phyloP scores from a whole-genome alignment of 2,329 filamentous ascomycete species.

The Stylonectria norvegica region DNA sequence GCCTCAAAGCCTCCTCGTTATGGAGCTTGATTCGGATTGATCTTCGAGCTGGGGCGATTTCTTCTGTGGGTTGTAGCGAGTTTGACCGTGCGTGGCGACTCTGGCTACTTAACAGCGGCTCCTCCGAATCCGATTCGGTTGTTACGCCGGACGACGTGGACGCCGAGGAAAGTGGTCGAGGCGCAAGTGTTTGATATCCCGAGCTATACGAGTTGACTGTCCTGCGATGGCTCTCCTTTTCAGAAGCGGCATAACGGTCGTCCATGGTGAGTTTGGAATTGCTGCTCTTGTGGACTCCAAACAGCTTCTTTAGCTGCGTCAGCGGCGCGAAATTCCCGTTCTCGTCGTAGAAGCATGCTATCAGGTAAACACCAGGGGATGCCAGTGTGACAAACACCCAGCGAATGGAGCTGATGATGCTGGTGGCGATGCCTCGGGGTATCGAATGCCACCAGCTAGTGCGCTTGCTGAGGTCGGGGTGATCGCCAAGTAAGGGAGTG shows the following conservation, averaged over 20 bases:
- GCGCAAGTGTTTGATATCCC: conserved; percentile 27
- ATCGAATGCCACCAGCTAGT: conserved; percentile 52
- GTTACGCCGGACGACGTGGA: conserved; percentile 62
- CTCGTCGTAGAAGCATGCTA: conserved; percentile 79
- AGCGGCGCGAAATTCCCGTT: conserved; percentile 76
- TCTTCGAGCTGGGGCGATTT: conserved; percentile 62
- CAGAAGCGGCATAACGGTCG: conserved; percentile 21
- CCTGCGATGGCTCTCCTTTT: conserved; percentile 23
- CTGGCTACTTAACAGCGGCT: conserved; percentile 28
- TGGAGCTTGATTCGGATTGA: conserved; percentile 84
- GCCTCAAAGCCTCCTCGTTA: conserved; percentile 71
- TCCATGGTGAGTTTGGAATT: conserved; percentile 42
- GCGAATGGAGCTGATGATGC: conserved; percentile 71
- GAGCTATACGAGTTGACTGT: conserved; percentile 16
- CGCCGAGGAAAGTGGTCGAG: conserved; percentile 29
- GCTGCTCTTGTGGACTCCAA: conserved; percentile 43
- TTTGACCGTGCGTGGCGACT: conserved; percentile 60
- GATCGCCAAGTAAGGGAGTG: conserved; percentile 54
- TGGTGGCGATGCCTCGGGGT: conserved; percentile 66
- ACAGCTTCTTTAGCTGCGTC: conserved; percentile 65
- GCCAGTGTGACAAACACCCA: conserved; percentile 76
- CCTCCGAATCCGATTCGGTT: conserved; percentile 69
- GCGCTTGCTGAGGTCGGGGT: conserved; percentile 35
- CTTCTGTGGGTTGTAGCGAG: conserved; percentile 57
- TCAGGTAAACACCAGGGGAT: conserved; percentile 76